These are phyloP conservation scores for Penicillium rolfsii DNA, from an alignment of 2,329 filamentous ascomycete genomes.

Conservation along the genomic window DNA sequence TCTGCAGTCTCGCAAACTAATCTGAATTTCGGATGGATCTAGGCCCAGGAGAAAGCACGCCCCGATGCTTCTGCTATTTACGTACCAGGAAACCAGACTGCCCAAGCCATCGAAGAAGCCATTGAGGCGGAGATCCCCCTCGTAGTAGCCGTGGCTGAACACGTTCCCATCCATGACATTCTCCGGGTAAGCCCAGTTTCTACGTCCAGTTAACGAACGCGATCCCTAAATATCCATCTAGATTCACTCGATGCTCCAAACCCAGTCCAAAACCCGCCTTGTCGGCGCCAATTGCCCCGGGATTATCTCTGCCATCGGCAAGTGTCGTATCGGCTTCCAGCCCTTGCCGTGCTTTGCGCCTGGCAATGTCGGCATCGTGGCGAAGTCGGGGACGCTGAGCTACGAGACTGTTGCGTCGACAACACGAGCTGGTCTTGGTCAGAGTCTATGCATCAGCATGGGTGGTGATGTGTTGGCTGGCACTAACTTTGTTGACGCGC, in stretches of 20 bases:
- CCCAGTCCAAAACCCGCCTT: slow-evolving; percentile 71
- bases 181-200: slow-evolving; percentile 58
- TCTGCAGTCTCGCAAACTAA: neutral
- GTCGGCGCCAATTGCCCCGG: slow-evolving; percentile 82
- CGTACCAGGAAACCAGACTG: slow-evolving; percentile 74
- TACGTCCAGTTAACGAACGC: neutral
- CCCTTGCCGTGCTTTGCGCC: slow-evolving; percentile 72
- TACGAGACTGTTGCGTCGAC: slow-evolving; percentile 79
- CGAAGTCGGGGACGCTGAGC: slow-evolving; percentile 79
- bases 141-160: slow-evolving; percentile 77
- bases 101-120: slow-evolving; percentile 75
- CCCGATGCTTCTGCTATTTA: slow-evolving; percentile 80
- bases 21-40: slow-evolving; percentile 1
- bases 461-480: slow-evolving; percentile 76
- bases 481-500: slow-evolving; percentile 72
- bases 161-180: slow-evolving; percentile 78
- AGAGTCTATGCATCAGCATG: slow-evolving; percentile 76
- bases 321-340: slow-evolving; percentile 75
- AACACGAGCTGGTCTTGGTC: slow-evolving; percentile 72
- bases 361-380: slow-evolving; percentile 73
- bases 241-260: slow-evolving; percentile 70
- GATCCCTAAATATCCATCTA: slow-evolving; percentile 32
- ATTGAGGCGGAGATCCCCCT: slow-evolving; percentile 78
- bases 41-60: slow-evolving; percentile 70
- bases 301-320: slow-evolving; percentile 73